phyloP scores from a whole-genome alignment of 352 stramenopile genomes.

The Phytophthora foliorum region DNA sequence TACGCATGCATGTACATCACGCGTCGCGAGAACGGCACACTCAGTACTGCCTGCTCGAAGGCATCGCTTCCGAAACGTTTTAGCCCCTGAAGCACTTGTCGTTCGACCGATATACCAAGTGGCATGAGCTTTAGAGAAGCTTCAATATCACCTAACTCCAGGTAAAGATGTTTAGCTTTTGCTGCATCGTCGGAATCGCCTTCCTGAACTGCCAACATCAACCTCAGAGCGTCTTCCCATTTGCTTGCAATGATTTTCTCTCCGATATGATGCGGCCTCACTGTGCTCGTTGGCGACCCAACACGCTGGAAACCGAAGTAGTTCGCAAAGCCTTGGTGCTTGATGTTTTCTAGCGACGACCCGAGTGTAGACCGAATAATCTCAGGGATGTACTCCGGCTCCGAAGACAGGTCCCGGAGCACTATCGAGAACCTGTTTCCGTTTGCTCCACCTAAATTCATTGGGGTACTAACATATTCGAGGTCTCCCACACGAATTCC shows the following conservation, averaged over 20 bases:
- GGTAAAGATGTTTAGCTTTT: constrained; percentile 57
- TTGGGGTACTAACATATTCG: constrained; percentile 55
- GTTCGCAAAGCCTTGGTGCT: constrained; percentile 69
- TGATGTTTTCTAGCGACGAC: constrained; percentile 40
- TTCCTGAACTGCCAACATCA: constrained; percentile 54
- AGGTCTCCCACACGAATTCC: constrained; percentile 60
- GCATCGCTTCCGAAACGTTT: constrained; percentile 65
- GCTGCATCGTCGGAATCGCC: constrained; percentile 45
- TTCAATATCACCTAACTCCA: constrained; percentile 59
- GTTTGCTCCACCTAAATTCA: constrained; percentile 60
- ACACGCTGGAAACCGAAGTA: constrained; percentile 90
- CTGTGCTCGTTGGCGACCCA: constrained; percentile 46
- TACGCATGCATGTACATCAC: constrained; percentile 84
- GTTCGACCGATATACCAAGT: constrained; percentile 52
- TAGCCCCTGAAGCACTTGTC: constrained; percentile 69
- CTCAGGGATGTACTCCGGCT: constrained; percentile 7
- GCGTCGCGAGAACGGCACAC: constrained; percentile 64
- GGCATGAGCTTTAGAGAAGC: constrained; percentile 67
- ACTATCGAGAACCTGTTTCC: constrained; percentile 80
- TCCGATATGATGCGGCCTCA: constrained; percentile 78
- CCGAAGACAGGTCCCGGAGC: constrained; percentile 46
- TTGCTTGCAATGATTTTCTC: constrained; percentile 71
- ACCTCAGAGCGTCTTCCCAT: constrained; percentile 59
- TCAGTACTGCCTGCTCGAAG: constrained; percentile 65
- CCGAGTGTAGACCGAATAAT: constrained; percentile 30